phyloP scores from a whole-genome alignment of 495 filamentous ascomycete species.

The Penicillium longicatenatum region DNA sequence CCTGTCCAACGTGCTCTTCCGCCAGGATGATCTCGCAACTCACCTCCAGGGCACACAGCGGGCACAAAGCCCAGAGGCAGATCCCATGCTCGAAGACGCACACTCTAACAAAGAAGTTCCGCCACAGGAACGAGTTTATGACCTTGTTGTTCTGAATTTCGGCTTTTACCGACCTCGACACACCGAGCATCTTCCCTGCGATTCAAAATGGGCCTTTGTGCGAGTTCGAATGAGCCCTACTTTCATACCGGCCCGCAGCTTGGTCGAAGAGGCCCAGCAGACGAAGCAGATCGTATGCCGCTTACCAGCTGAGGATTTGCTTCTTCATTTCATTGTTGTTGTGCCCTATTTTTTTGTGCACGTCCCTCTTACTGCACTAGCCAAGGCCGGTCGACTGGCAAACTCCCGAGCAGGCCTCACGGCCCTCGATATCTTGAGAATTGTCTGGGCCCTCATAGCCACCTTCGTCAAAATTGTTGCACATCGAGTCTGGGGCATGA shows the following conservation, averaged over 20 bases:
- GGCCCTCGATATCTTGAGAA: constrained; percentile 7
- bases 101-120: neutral
- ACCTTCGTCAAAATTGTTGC: constrained; percentile 4
- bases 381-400: constrained; percentile 4
- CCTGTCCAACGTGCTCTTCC: constrained; percentile 1
- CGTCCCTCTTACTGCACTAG: constrained; percentile 5
- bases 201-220: constrained; percentile 3
- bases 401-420: constrained; percentile 12
- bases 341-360: constrained; percentile 16
- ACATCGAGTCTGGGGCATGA: constrained; percentile 3
- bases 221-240: constrained; percentile 10
- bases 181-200: neutral
- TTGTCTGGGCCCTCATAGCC: constrained; percentile 7
- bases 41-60: neutral
- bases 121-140: neutral
- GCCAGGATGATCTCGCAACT: neutral
- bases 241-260: neutral
- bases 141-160: constrained; percentile 18
- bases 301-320: constrained; percentile 12
- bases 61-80: neutral
- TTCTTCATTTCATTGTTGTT: constrained; percentile 19
- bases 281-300: constrained; percentile 5
- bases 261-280: neutral
- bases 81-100: neutral
- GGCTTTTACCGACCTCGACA: constrained; percentile 17